Base-by-base conservation (phyloP, 805 yeast species). In the Metschnikowia henanensis region DNA sequence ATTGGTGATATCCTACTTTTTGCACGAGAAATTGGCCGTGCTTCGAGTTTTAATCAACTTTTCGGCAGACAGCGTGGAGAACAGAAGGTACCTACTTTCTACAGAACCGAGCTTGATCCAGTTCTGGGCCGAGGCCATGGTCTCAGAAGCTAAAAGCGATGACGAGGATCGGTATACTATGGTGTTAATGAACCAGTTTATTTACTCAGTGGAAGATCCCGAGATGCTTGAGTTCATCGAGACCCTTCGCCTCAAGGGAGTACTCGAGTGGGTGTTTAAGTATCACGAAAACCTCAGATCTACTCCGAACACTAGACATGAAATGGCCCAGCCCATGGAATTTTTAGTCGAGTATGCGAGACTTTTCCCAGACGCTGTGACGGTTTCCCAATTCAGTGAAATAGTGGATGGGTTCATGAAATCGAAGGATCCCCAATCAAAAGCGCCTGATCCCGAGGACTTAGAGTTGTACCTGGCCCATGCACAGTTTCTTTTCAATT, bases 41-140 rank as follows among this genome's bases (percentile, higher is more conserved):
- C 50, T 65, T 16, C 46, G 74, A 35, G 66, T 60, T 3, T 47
- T 68, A 17, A 56, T 71, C 44, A 71, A 71, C 37, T 54, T 59
- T 37, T 46, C 62, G 22, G 75, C 76, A 3, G 66, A 65, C 47
- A 66, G 59, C 45, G 68, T 52, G 25, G 50, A 45, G 10, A 60
- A 60, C 45, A 26, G 64, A 12, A 28, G 26, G 4, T 41, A 21
- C 19, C 26, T 45, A 32, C 31, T 45, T 19, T 17, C 37, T 9
- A 20, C 41, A n/a, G 47, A 38, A 10, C 34, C 35, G 10, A 45
- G 32, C 3, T 46, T 36, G 18, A 41, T 37, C 21, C 37, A 23
- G 17, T 50, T 53, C 37, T 53, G 56, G 57, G 12, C 19, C 1
- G 10, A 16, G 12, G 36, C 32, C 8, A 28, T 42, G 34, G 32